phyloP scores from a whole-genome alignment of 208 protist genomes.

The Acanthamoeba polyphaga region DNA sequence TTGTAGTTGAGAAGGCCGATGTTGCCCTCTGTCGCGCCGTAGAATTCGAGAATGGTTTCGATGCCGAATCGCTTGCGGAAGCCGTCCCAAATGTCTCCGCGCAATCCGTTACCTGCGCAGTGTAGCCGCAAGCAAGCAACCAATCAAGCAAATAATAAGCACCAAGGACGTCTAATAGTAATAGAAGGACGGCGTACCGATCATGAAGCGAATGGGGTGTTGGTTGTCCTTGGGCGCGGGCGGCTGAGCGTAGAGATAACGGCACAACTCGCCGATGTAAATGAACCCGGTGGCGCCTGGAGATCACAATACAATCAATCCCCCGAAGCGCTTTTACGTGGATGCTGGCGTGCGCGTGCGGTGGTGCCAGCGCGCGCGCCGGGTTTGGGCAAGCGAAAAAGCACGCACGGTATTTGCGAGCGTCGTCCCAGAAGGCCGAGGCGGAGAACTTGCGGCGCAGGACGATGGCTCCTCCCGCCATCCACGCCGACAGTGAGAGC shows the following conservation, averaged over 20 bases:
- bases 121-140: not conserved
- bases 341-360: conserved; percentile 86
- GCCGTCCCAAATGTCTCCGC: conserved; percentile 91
- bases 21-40: conserved; percentile 91
- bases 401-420: conserved; percentile 82
- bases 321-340: conserved; percentile 59
- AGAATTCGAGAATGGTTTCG: conserved; percentile 90
- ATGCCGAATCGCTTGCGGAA: conserved; percentile 49
- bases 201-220: conserved; percentile 67
- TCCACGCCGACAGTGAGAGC: conserved; percentile 78
- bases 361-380: conserved; percentile 89
- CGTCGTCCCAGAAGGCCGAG: conserved; percentile 89
- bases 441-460: conserved; percentile 90
- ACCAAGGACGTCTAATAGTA: too few species aligned
- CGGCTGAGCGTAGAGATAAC: conserved; percentile 87
- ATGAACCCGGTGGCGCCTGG: conserved; percentile 90
- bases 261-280: conserved; percentile 95
- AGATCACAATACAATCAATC: conserved; percentile 80
- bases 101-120: conserved; percentile 91
- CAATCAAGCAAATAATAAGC: too few species aligned
- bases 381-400: not conserved
- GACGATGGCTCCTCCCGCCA: conserved; percentile 83
- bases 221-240: conserved; percentile 68
- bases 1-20: conserved; percentile 76
- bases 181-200: conserved; percentile 2